These are phyloP conservation scores for Carpinus fangiana DNA, from an alignment of 306 rosid species.

Conservation along the genomic window DNA sequence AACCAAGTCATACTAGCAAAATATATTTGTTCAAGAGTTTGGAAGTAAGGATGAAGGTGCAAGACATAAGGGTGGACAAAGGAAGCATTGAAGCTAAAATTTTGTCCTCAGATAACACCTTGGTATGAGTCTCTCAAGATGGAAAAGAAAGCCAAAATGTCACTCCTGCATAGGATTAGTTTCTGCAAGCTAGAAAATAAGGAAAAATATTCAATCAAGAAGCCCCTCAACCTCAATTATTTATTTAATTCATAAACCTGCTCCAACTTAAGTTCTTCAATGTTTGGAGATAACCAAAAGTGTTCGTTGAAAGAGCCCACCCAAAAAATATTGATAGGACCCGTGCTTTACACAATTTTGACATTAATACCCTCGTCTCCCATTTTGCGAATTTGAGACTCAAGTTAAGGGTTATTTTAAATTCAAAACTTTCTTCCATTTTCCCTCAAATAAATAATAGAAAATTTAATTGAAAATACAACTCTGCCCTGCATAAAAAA, in stretches of 20 bases:
- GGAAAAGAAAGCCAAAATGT: not conserved
- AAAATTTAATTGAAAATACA: no score
- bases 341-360: no score
- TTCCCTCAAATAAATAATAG: no score
- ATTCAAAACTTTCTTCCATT: no score
- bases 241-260: not conserved
- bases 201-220: not conserved
- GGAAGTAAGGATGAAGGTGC: not conserved
- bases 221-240: not conserved
- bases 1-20: not conserved
- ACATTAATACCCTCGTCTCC: no score
- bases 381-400: no score
- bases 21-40: not conserved
- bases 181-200: not conserved
- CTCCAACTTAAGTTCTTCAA: not conserved
- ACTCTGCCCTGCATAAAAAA: no score
- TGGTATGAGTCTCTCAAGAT: not conserved
- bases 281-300: not conserved
- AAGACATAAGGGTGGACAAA: not conserved
- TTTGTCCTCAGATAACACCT: not conserved
- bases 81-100: not conserved
- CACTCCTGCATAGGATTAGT: not conserved
- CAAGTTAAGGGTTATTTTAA: no score
- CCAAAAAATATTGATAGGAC: no score
- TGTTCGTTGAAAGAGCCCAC: not conserved